A percentile compares a stretch with the other conserved stretches of the same genome.
phyloP scores from a whole-genome alignment of 805 yeast species.

The Candida dajiaensis region DNA sequence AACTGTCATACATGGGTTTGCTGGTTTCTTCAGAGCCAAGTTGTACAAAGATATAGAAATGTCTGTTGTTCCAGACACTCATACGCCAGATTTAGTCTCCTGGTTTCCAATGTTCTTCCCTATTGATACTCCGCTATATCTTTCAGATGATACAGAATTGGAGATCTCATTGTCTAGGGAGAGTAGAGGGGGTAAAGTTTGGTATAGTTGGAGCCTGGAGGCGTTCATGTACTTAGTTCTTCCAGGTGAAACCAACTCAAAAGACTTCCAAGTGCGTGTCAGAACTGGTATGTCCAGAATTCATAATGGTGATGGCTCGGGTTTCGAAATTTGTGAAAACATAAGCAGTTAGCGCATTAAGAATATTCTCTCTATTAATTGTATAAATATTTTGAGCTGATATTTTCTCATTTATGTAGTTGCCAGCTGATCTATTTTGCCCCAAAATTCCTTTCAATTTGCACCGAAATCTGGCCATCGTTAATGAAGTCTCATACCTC shows the following conservation, averaged over 20 bases:
- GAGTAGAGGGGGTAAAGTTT: conserved; percentile 34
- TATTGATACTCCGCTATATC: conserved; percentile 42
- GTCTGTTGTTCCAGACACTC: conserved; percentile 42
- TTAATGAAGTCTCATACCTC: too few relatives aligned
- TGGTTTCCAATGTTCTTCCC: conserved; percentile 74
- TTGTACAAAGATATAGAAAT: conserved; percentile 55
- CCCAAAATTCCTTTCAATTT: not conserved
- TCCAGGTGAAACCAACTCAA: conserved; percentile 16
- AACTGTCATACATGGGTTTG: conserved; percentile 63
- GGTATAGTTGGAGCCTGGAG: conserved; percentile 68
- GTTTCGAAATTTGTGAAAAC: conserved; percentile 13
- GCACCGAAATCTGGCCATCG: too few relatives aligned
- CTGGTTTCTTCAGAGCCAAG: conserved; percentile 69
- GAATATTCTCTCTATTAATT: too few relatives aligned
- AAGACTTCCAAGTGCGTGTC: conserved; percentile 27
- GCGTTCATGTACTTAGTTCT: conserved; percentile 39
- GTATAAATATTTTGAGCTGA: too few relatives aligned
- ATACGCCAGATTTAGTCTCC: conserved; percentile 43
- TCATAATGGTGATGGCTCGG: conserved; percentile 33
- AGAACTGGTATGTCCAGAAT: conserved; percentile 33
- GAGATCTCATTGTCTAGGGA: conserved; percentile 47
- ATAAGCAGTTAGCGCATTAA: not conserved
- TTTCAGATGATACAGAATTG: conserved; percentile 50
- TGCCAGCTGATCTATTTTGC: not conserved
- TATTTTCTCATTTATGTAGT: not conserved